phyloP scores from a whole-genome alignment of 1,284 basidiomycete genomes.

The Apiotrichum mycotoxinovorans region DNA sequence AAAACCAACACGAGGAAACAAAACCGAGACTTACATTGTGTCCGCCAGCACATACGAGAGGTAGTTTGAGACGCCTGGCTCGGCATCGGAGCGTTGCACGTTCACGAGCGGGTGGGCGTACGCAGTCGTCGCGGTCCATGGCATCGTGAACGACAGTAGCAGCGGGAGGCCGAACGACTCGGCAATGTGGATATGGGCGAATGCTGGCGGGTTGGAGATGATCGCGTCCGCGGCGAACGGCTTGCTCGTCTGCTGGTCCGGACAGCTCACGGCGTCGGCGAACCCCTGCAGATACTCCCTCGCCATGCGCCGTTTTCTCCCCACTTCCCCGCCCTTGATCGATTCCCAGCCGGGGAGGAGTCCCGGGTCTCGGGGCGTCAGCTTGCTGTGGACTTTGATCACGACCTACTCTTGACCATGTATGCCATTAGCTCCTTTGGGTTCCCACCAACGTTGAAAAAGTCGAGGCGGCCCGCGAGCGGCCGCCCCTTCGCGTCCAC shows the following conservation, averaged over 20 bases:
- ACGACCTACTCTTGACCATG: constrained; percentile 48
- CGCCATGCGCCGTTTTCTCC: constrained; percentile 41
- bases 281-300: constrained; percentile 58
- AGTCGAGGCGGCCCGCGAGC: constrained; percentile 52
- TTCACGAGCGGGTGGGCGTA: constrained; percentile 65
- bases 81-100: constrained; percentile 53
- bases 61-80: constrained; percentile 54
- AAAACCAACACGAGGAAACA: neutral
- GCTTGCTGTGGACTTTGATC: neutral
- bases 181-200: constrained; percentile 62
- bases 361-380: constrained; percentile 38
- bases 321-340: constrained; percentile 39
- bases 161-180: constrained; percentile 62
- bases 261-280: constrained; percentile 56
- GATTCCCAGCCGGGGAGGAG: constrained; percentile 40
- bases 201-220: constrained; percentile 62
- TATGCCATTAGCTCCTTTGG: constrained; percentile 47
- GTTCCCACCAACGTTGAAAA: constrained; percentile 41
- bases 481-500: no score
- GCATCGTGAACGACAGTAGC: constrained; percentile 63
- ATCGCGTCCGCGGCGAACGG: constrained; percentile 61
- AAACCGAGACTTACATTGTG: constrained; percentile 48
- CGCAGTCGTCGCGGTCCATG: constrained; percentile 61
- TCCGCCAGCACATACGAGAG: constrained; percentile 59
- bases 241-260: constrained; percentile 52